Base-by-base conservation (phyloP, 306 rosid species). In the Macrotyloma uniflorum region DNA sequence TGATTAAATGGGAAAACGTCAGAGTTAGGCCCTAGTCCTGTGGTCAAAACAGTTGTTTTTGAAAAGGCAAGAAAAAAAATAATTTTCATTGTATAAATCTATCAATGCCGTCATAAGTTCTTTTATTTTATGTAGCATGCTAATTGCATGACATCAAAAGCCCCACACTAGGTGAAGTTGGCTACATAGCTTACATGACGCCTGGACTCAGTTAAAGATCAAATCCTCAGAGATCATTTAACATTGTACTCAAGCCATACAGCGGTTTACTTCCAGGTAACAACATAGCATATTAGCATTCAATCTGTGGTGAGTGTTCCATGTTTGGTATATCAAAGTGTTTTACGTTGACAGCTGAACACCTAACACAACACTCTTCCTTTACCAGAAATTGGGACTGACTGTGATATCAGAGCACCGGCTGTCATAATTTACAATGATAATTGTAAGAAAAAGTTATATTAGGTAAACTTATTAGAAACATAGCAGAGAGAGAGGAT, bases 401-500 rank as follows among this genome's bases (percentile, higher is more conserved):
- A 3, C 30, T 6, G 5, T 53, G 30, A 22, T 22, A 22, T 54
- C 15, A 54, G 20, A 20, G 59, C 15, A 54, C 1, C 23, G 16
- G 32, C 15, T 54, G 5, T 9, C 30, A 10, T 8, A 4, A 50
- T 50, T 33, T 51, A 26, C 12, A 38, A 71, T 74, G 32, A 30
- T 22, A 75, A 49, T n/a, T 4, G 18, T 53, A 58, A 57, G 74
- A 40, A 77, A 50, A 78, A 46, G 53, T 35, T 67, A 77, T 20
- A 49, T 5, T 2, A 70, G 46, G 51, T 66, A 83, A 55, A 78
- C 90, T 83, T 46, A 16, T 4, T 15, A 46, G 18, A 46, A 15
- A 46, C 51, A 1, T 13, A 45, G 19, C 8, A 46, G 53, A 15
- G 53, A 16, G 8, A 47, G 43, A 26, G 28, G 2, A 2, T 26